phyloP scores from a whole-genome alignment of 192 early-diverging fungal species.

The Chytriomyces sp. region DNA sequence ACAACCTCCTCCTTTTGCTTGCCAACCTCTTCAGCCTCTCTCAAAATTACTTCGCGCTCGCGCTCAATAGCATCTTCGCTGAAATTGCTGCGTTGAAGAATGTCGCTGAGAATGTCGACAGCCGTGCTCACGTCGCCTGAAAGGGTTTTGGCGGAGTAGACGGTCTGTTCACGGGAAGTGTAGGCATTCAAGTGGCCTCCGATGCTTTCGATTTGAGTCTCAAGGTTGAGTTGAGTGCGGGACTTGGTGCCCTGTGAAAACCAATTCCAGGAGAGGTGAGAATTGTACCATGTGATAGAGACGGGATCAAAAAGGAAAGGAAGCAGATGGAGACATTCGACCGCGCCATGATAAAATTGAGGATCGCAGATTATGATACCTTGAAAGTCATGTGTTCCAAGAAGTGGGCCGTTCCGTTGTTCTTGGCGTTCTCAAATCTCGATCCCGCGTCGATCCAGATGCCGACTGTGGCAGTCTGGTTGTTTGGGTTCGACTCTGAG shows the following conservation, averaged over 20 bases:
- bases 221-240: slow-evolving; percentile 87
- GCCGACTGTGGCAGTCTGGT: slow-evolving; percentile 65
- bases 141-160: slow-evolving; percentile 96
- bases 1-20: slow-evolving; percentile 98
- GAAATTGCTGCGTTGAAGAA: slow-evolving; percentile 90
- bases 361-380: slow-evolving; percentile 45
- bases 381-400: slow-evolving; percentile 99
- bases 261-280: no score
- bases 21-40: slow-evolving; percentile 85
- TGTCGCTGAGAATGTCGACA: slow-evolving; percentile 95
- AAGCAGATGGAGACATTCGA: no score
- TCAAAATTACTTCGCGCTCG: slow-evolving; percentile 95
- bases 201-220: slow-evolving; percentile 97
- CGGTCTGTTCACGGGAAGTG: slow-evolving; percentile 98
- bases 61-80: slow-evolving; percentile 86
- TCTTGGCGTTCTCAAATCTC: slow-evolving; percentile 64
- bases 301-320: no score
- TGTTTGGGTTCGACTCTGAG: slow-evolving; percentile 63
- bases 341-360: no score
- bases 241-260: slow-evolving; percentile 76
- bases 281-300: no score
- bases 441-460: slow-evolving; percentile 69
- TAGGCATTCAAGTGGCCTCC: slow-evolving; percentile 98
- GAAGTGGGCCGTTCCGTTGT: slow-evolving; percentile 97
- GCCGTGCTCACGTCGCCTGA: slow-evolving; percentile 82